Base-by-base conservation (phyloP, 2,329 filamentous ascomycete species). In the Chaetomiaceae sp. region DNA sequence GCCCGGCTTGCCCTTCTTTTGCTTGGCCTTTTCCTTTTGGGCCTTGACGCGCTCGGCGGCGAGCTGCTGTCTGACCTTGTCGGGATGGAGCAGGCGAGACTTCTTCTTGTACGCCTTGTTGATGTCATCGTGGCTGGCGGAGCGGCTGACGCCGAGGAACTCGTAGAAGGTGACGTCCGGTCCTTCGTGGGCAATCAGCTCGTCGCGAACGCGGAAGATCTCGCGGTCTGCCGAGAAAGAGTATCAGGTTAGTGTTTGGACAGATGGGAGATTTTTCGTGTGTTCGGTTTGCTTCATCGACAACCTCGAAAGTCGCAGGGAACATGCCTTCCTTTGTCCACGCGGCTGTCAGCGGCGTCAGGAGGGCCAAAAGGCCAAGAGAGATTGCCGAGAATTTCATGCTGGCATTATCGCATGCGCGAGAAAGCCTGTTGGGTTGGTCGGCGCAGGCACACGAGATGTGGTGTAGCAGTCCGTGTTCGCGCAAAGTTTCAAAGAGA, bases 181-280 rank as follows among this genome's bases (percentile, higher is more conserved):
- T 51, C 93, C 90, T 68, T 96, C 88, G 58, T 83, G 75, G 39
- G 81, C 72, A 54, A 80, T 73, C 50, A 99, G 81, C 68, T 97
- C 93, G 72, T 96, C 90, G 65, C 86, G 86, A 56, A 99, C 78
- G 62, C 90, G 87, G 75, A 99, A 99, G 73, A 99, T 97, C 73
- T 99, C 93, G 66, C 95, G 89, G 72, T 99, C 93, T 95, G 63
- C 17, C 5, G 25, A 37, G 17, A 13, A 27, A 19, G 23, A 14
- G 27, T 23, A 9, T 13, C 12, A 10, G 12, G 19, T n/a, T 17
- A 9, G 46, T 51, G 3, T n/a, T 21, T 9, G 33, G 7, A 13
- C 25, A 25, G 12, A 35, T 27, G 16, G 38, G 19, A 57, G n/a
- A n/a, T n/a, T n/a, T n/a, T 27, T 27, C 12, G 25, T 5, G 30